These are phyloP conservation scores for Aspergillus vadensis DNA, from an alignment of 2,329 filamentous ascomycete genomes.

Conservation along the genomic window DNA sequence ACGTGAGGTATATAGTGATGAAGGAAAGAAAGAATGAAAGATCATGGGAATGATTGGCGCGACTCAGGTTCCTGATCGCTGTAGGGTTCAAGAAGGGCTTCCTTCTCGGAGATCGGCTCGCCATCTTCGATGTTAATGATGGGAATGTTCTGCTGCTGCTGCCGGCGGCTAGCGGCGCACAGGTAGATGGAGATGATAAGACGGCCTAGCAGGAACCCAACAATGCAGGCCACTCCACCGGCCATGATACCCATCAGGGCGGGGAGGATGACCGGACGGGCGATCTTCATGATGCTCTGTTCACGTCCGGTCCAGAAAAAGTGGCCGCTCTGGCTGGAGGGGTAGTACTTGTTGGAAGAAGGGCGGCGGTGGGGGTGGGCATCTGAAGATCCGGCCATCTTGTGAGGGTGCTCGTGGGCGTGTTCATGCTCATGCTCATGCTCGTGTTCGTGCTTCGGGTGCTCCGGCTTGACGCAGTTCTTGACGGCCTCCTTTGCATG, in stretches of 20 bases:
- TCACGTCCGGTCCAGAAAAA: conserved; percentile 24
- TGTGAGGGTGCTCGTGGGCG: background rate
- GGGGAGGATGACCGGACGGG: conserved; percentile 43
- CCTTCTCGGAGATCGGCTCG: conserved; percentile 20
- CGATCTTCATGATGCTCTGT: conserved; percentile 28
- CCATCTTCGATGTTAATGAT: conserved; percentile 10
- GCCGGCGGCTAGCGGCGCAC: conserved; percentile 11
- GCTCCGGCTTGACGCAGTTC: conserved; percentile 7
- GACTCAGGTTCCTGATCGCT: conserved; percentile 4
- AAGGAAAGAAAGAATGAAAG: background rate
- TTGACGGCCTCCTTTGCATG: conserved; percentile 14
- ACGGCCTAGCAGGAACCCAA: conserved; percentile 42
- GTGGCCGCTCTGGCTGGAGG: conserved; percentile 22
- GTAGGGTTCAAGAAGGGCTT: conserved; percentile 9
- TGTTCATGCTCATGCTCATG: background rate
- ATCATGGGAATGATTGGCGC: background rate
- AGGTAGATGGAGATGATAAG: conserved; percentile 13
- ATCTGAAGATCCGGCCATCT: background rate
- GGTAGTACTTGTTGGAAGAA: background rate
- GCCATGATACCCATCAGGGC: conserved; percentile 40
- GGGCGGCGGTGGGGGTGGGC: conserved; percentile 1
- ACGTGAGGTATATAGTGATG: background rate
- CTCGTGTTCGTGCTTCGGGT: background rate
- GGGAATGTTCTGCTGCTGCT: background rate
- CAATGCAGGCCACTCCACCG: conserved; percentile 39